phyloP scores from a whole-genome alignment of 2,329 filamentous ascomycete genomes.

The Aspergillus clavatus region DNA sequence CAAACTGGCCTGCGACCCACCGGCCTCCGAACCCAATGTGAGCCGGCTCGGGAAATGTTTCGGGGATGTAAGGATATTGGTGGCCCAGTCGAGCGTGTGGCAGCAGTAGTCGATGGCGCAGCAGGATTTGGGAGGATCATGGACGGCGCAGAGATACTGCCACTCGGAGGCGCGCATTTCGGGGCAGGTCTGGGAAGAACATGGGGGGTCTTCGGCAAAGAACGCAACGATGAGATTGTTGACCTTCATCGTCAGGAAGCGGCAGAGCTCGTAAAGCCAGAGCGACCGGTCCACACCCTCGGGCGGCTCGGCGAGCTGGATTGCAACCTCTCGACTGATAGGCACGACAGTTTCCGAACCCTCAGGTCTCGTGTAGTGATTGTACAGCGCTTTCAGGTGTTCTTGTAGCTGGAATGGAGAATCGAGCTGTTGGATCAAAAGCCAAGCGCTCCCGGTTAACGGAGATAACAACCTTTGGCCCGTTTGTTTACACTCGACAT shows the following conservation, averaged over 20 bases:
- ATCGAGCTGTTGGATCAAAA: conserved; percentile 63
- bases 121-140: conserved; percentile 93
- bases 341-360: conserved; percentile 59
- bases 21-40: conserved; percentile 48
- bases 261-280: conserved; percentile 97
- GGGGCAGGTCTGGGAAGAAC: conserved; percentile 81
- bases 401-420: conserved; percentile 97
- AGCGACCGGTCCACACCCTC: conserved; percentile 76
- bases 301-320: conserved; percentile 72
- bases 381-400: conserved; percentile 88
- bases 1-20: conserved; percentile 42
- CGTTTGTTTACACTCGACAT: conserved; percentile 26
- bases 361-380: conserved; percentile 66
- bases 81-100: conserved; percentile 96
- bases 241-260: conserved; percentile 90
- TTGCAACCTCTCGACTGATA: conserved; percentile 70
- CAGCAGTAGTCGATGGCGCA: conserved; percentile 99
- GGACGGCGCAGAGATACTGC: conserved; percentile 97
- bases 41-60: conserved; percentile 93
- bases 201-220: conserved; percentile 84
- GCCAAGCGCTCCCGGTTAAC: conserved; percentile 4
- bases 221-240: conserved; percentile 90
- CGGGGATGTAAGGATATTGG: conserved; percentile 85
- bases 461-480: conserved; percentile 1
- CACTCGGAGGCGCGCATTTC: conserved; percentile 99